Base-by-base conservation (phyloP, 176 grass and related monocot species). In the Miscanthus lutarioriparius region DNA sequence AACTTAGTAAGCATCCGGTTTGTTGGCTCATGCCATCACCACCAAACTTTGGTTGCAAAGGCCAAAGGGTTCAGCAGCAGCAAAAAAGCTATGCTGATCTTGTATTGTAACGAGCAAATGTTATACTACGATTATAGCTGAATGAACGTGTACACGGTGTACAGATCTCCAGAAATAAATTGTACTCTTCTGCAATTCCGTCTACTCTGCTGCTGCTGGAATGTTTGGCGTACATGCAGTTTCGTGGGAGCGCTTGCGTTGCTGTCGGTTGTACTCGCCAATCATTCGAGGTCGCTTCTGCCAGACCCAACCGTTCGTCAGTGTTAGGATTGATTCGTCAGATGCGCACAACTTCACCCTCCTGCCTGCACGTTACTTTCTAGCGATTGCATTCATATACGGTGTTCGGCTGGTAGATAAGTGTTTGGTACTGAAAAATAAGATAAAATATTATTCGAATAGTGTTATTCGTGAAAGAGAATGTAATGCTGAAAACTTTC, bases 331-430 rank as follows among this genome's bases (percentile, higher is more conserved):
- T n/a, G n/a, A n/a, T n/a, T n/a, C n/a, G n/a, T n/a, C n/a, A n/a
- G n/a, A n/a, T n/a, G n/a, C n/a, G n/a, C n/a, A n/a, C n/a, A 68
- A 61, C 70, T 67, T 53, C 73, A 40, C 59, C n/a, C 54, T 8
- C 40, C 10, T 10, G 63, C 10, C 32, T 41, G 65, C 83, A 38
- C 27, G 58, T 88, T 61, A 81, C 75, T 84, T 74, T 84, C 78
- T 6, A 10, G 10, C 10, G 53, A n/a, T 41, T 61, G 56, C 27
- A 67, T 56, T 15, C 25, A n/a, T n/a, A n/a, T n/a, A n/a, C n/a
- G n/a, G n/a, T n/a, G n/a, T n/a, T n/a, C n/a, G n/a, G n/a, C n/a
- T n/a, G n/a, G n/a, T n/a, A n/a, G n/a, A n/a, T n/a, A n/a, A n/a
- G n/a, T n/a, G n/a, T n/a, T n/a, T n/a, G n/a, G n/a, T n/a, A n/a